A percentile compares a stretch with the other conserved stretches of the same genome.
phyloP scores from a whole-genome alignment of 108 stramenopile species.

The Skeletonema grethae region DNA sequence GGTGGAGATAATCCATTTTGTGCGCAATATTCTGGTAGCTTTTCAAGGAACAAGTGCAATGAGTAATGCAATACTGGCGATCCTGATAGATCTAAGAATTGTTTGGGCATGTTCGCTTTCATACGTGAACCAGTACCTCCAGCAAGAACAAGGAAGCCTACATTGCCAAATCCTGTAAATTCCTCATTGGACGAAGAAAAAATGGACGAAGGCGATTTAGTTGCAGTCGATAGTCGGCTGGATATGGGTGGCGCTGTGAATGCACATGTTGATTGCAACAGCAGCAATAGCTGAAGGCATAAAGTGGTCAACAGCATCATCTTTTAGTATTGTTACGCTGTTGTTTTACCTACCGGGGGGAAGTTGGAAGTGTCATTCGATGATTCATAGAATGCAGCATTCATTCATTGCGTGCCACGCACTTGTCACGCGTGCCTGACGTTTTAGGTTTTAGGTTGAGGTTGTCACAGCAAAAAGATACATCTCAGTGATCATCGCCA shows the following conservation, averaged over 20 bases:
- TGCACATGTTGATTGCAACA: slow-evolving; percentile 1
- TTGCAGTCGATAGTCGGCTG: slow-evolving; percentile 1
- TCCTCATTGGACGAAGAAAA: slow-evolving; percentile 20
- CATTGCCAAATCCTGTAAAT: slow-evolving; percentile 54
- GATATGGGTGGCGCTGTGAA: background rate
- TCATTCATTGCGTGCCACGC: background rate
- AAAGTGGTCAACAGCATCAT: background rate
- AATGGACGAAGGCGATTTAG: background rate
- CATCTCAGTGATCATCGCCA: background rate
- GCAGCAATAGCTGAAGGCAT: slow-evolving; percentile 2
- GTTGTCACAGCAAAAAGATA: background rate
- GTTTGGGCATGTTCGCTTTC: slow-evolving; percentile 93
- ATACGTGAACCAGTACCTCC: slow-evolving; percentile 95
- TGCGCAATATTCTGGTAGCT: slow-evolving; percentile 51
- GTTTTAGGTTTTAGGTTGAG: background rate
- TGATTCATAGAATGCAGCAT: no score
- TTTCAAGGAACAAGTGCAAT: slow-evolving; percentile 85
- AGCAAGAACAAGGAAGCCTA: slow-evolving; percentile 89
- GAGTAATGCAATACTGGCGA: slow-evolving; percentile 89
- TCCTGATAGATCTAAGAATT: slow-evolving; percentile 81
- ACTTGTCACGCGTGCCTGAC: background rate
- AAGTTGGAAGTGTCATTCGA: no score
- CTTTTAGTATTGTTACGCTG: background rate
- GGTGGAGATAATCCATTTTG: slow-evolving; percentile 40
- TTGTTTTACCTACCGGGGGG: no score